Conservation (phyloP, 2,329 filamentous ascomycete genomes). For the Fonsecaea multimorphosa region DNA sequence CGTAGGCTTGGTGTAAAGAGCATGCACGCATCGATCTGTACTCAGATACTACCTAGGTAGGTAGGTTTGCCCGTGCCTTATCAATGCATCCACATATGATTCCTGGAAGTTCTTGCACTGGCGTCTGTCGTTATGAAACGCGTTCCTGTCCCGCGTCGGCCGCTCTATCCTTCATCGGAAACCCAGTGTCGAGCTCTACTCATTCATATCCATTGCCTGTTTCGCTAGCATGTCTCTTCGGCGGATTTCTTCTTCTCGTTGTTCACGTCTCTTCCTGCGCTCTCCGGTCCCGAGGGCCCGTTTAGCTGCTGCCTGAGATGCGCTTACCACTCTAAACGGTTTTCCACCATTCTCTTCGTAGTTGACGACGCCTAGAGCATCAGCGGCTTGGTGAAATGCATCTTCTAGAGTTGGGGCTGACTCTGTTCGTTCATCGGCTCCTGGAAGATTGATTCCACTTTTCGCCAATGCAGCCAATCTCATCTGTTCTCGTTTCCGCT, state of each 20-base stretch:
- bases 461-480: slow-evolving; percentile 25
- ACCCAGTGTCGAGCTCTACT: slow-evolving; percentile 1
- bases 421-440: not conserved
- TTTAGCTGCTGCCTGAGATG: not conserved
- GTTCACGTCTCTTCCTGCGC: slow-evolving; percentile 9
- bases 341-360: slow-evolving; percentile 1
- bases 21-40: not conserved
- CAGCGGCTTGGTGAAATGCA: slow-evolving; percentile 10
- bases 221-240: slow-evolving; percentile 30
- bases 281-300: not conserved
- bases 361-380: slow-evolving; percentile 13
- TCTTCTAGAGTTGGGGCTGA: slow-evolving; percentile 11
- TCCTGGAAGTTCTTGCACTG: not conserved
- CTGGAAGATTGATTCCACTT: slow-evolving; percentile 14
- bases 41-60: too few species aligned
- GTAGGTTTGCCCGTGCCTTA: not conserved
- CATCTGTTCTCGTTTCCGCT: slow-evolving; percentile 26
- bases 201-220: slow-evolving; percentile 31
- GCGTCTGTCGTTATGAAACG: not conserved
- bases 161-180: not conserved
- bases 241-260: slow-evolving; percentile 30
- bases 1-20: not conserved
- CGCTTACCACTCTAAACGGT: too few species aligned
- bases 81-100: not conserved
- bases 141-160: not conserved